Conservation (phyloP, 345 rosid species). For the Brassica rapa region DNA sequence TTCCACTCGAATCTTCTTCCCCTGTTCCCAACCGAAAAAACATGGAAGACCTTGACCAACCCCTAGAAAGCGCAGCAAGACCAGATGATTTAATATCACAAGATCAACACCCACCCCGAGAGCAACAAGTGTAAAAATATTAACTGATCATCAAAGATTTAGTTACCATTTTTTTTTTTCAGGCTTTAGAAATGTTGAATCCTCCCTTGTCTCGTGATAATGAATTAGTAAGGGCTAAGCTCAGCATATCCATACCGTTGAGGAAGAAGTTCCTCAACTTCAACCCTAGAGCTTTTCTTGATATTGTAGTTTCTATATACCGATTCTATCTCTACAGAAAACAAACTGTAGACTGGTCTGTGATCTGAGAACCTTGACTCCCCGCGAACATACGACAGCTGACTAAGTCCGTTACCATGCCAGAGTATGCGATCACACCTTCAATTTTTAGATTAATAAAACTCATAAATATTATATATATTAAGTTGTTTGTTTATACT, state of each 20-base stretch:
- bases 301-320: slow-evolving; percentile 51
- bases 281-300: slow-evolving; percentile 79
- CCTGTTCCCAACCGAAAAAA: not conserved
- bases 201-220: slow-evolving; percentile 2
- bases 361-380: slow-evolving; percentile 99
- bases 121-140: not conserved
- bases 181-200: not conserved
- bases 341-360: slow-evolving; percentile 87
- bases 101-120: not conserved
- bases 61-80: slow-evolving; percentile 2
- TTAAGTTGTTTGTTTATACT: not conserved
- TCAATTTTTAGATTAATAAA: slow-evolving; percentile 20
- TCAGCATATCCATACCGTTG: slow-evolving; percentile 55
- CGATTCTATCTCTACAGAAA: slow-evolving; percentile 84
- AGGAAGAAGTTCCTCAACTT: slow-evolving; percentile 87
- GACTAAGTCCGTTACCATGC: slow-evolving; percentile 85
- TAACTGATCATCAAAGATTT: not conserved
- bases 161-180: not conserved
- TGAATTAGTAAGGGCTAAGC: slow-evolving; percentile 51
- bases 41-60: slow-evolving; percentile 20
- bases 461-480: slow-evolving; percentile 1
- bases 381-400: slow-evolving; percentile 91
- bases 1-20: slow-evolving; percentile 27
- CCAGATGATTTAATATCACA: slow-evolving; percentile 6
- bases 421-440: slow-evolving; percentile 99